Evolutionary conservation across 352 stramenopile genomes (phyloP).

Genomic region (Phytophthora capsici): DNA sequence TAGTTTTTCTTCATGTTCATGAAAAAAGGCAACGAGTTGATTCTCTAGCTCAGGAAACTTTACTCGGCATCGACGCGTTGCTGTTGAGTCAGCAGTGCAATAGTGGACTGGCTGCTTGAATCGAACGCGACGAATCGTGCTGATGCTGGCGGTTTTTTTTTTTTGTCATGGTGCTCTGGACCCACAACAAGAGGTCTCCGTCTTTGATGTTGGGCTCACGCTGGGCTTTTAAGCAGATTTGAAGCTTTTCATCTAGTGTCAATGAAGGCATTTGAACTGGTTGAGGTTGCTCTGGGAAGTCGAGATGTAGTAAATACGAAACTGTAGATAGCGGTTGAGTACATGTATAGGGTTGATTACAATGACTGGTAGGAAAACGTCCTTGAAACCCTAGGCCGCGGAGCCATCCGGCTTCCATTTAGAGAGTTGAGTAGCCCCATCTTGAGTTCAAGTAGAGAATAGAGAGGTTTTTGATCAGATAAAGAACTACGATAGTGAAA

Average conservation of each 20-base stretch:
- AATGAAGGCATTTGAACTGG: background rate
- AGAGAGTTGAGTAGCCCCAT: background rate
- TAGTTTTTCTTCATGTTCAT: constrained; percentile 1
- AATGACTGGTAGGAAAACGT: background rate
- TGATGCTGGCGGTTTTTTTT: constrained; percentile 10
- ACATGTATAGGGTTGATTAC: background rate
- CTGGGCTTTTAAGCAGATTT: constrained; percentile 5
- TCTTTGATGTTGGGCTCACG: background rate
- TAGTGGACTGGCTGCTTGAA: background rate
- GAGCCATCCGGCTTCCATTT: constrained; percentile 2
- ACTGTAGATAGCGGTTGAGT: no score
- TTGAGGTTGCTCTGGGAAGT: background rate
- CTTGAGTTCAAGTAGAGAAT: constrained; percentile 4
- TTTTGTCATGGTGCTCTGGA: constrained; percentile 1
- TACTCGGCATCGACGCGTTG: background rate
- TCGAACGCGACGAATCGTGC: constrained; percentile 8
- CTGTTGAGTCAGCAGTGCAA: background rate
- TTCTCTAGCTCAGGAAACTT: constrained; percentile 6
- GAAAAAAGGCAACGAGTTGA: constrained; percentile 4
- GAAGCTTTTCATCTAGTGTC: constrained; percentile 1
- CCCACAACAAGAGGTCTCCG: constrained; percentile 2
- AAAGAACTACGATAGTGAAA: constrained; percentile 8
- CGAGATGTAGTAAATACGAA: background rate
- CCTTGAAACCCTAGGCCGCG: background rate
- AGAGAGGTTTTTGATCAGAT: constrained; percentile 10